Percentiles rank a stretch among this genome's conserved stretches.
Conservation (phyloP, 805 yeast genomes). For the Jamesozyma rosinii region DNA sequence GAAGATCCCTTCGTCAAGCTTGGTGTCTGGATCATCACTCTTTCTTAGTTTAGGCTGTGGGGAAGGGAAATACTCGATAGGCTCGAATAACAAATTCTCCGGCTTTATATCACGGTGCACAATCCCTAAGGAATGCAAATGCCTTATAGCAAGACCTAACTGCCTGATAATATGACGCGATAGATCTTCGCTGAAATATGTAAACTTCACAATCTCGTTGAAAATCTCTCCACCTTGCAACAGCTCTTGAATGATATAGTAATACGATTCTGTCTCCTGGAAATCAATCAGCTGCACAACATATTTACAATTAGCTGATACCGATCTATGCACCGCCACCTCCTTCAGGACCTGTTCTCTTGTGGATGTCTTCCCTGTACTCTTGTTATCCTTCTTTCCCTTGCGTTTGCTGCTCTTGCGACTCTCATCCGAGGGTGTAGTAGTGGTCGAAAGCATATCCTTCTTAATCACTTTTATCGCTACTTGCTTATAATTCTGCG, state of each 20-base stretch:
- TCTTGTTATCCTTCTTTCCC: slow-evolving; percentile 8
- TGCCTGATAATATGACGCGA: slow-evolving; percentile 56
- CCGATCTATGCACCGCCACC: slow-evolving; percentile 58
- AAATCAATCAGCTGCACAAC: slow-evolving; percentile 58
- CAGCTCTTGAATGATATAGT: slow-evolving; percentile 63
- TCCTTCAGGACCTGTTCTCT: slow-evolving; percentile 66
- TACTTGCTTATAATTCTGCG: slow-evolving; percentile 25
- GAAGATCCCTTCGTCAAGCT: slow-evolving; percentile 84
- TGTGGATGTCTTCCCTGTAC: slow-evolving; percentile 19
- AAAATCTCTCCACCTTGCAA: slow-evolving; percentile 74
- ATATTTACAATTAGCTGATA: slow-evolving; percentile 42
- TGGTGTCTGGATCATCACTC: slow-evolving; percentile 58
- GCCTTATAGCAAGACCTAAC: slow-evolving; percentile 54
- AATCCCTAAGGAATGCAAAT: slow-evolving; percentile 65
- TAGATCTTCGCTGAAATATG: slow-evolving; percentile 57
- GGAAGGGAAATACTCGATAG: slow-evolving; percentile 44
- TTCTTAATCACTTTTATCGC: slow-evolving; percentile 59
- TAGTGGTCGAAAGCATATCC: slow-evolving; percentile 49
- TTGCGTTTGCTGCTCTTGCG: not conserved
- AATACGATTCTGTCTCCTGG: slow-evolving; percentile 50
- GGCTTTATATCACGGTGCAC: slow-evolving; percentile 83
- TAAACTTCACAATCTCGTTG: slow-evolving; percentile 55
- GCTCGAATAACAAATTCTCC: slow-evolving; percentile 60
- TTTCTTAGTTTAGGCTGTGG: slow-evolving; percentile 36
- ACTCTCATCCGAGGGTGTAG: slow-evolving; percentile 16